Conservation (phyloP, 148 eudicot genomes). For the Spergularia bocconei region DNA sequence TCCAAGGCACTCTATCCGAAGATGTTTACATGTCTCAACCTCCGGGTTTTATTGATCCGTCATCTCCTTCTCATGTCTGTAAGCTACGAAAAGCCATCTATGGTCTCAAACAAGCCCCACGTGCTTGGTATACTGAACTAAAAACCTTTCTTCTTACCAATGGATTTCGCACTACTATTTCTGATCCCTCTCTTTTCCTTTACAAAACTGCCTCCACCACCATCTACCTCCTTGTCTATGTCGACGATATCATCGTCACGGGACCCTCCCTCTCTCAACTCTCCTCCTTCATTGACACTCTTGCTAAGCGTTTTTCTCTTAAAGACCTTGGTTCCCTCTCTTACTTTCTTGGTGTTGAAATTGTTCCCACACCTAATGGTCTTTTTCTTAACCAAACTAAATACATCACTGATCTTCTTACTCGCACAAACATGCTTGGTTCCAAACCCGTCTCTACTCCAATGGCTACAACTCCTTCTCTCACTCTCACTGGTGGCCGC, state of each 20-base stretch:
- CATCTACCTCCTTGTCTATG: not conserved
- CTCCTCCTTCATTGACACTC: not conserved
- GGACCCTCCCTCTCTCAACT: not conserved
- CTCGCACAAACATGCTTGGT: too few species aligned
- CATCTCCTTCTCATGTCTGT: not conserved
- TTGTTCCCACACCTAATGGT: too few species aligned
- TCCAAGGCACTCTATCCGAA: constrained; percentile 1
- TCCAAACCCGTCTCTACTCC: too few species aligned
- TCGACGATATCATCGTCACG: not conserved
- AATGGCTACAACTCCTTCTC: too few species aligned
- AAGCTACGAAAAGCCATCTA: not conserved
- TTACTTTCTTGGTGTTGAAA: too few species aligned
- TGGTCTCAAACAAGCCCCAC: constrained; percentile 9
- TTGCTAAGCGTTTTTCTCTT: not conserved
- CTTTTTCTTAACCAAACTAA: too few species aligned
- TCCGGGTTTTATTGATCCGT: not conserved
- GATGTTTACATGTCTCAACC: constrained; percentile 1
- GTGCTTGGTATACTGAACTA: constrained; percentile 10
- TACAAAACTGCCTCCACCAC: not conserved
- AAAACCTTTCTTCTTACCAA: not conserved
- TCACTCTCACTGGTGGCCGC: too few species aligned
- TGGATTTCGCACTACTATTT: not conserved
- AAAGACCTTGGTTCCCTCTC: too few species aligned
- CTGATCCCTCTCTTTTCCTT: not conserved
- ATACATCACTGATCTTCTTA: too few species aligned